phyloP scores from a whole-genome alignment of 2,329 filamentous ascomycete species.

The Aspergillus phoenicis region DNA sequence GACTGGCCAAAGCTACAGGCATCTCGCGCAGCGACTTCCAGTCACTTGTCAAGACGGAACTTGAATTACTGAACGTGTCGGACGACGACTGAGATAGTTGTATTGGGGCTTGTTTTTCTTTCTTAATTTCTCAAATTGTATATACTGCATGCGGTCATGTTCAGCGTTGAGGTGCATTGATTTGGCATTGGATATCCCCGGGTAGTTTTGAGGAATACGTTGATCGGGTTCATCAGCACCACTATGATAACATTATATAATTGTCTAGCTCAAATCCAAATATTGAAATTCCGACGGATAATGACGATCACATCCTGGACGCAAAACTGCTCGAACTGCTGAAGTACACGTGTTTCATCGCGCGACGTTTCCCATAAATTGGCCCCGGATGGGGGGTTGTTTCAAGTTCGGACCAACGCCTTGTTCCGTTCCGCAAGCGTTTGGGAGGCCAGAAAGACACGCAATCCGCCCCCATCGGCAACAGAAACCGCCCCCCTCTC shows the following conservation, averaged over 20 bases:
- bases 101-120: not conserved
- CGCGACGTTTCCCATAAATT: not conserved
- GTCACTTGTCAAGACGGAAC: constrained; percentile 59
- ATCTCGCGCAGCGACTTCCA: constrained; percentile 63
- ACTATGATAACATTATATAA: not conserved
- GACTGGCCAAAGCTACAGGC: constrained; percentile 60
- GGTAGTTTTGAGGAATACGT: not conserved
- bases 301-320: not conserved
- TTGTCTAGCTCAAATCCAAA: not conserved
- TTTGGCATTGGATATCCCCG: constrained; percentile 19
- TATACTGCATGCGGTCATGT: constrained; percentile 19
- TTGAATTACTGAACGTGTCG: constrained; percentile 60
- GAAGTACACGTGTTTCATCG: not conserved
- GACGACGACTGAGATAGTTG: constrained; percentile 42
- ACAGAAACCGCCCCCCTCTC: not conserved
- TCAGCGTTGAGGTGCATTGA: constrained; percentile 21
- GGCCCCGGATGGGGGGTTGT: not conserved
- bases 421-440: constrained; percentile 28
- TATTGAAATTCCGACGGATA: not conserved
- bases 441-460: constrained; percentile 22
- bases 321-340: not conserved
- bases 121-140: constrained; percentile 22
- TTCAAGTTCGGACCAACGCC: constrained; percentile 18
- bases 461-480: constrained; percentile 22
- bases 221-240: not conserved